Evolutionary conservation across 192 early-diverging fungal species (phyloP).

Genomic region (Polychytrium aggregatum): DNA sequence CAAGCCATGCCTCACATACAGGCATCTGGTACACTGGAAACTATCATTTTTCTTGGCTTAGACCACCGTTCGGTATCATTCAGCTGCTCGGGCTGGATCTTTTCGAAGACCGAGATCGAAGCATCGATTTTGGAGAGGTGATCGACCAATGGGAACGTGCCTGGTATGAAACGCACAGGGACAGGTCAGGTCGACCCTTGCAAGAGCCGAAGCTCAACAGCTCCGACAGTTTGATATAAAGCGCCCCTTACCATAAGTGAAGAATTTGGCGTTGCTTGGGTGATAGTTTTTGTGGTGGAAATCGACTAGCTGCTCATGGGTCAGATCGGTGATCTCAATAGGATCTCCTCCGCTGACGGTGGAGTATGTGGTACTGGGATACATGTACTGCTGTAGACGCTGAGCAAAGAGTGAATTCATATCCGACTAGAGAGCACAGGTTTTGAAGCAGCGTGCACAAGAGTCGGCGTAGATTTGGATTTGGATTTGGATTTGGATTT

Average conservation of each 20-base stretch:
- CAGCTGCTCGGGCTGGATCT: constrained; percentile 27
- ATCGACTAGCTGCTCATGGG: constrained; percentile 63
- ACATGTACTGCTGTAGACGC: constrained; percentile 69
- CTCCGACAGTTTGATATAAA: too few relatives aligned
- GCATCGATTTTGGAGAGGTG: constrained; percentile 61
- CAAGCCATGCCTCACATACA: too few relatives aligned
- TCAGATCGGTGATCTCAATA: constrained; percentile 71
- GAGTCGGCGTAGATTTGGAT: too few relatives aligned
- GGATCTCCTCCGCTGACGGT: constrained; percentile 87
- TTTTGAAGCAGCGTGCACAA: too few relatives aligned
- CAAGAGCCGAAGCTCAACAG: too few relatives aligned
- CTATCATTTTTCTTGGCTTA: too few relatives aligned
- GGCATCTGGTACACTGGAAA: too few relatives aligned
- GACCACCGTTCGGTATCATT: too few relatives aligned
- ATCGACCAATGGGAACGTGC: constrained; percentile 59
- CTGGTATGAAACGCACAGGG: constrained; percentile 10
- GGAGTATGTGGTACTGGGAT: constrained; percentile 70
- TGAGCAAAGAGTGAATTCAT: constrained; percentile 65
- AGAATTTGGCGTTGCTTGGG: constrained; percentile 84
- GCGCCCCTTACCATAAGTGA: constrained; percentile 90
- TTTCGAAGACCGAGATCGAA: constrained; percentile 45
- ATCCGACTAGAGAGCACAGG: constrained; percentile 57
- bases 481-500: too few relatives aligned
- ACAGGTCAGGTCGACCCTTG: background rate
- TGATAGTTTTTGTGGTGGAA: constrained; percentile 86